phyloP scores from a whole-genome alignment of 371 early-diverging fungal genomes.

The Syncephalastrum racemosum region DNA sequence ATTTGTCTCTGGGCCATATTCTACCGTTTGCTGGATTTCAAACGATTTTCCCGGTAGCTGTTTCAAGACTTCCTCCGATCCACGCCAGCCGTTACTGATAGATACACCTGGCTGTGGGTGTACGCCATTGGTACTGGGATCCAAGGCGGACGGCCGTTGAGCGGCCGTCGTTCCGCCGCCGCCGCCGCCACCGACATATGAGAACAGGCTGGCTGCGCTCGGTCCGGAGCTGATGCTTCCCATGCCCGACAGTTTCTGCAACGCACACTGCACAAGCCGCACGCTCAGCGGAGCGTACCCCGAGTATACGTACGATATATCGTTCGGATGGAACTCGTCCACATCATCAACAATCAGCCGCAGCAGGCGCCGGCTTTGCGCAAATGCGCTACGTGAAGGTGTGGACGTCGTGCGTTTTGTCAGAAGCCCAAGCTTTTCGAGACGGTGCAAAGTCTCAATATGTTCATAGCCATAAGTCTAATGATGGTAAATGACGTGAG shows the following conservation, averaged over 20 bases:
- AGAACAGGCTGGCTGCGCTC: constrained; percentile 39
- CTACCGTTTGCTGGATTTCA: constrained; percentile 72
- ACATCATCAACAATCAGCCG: constrained; percentile 86
- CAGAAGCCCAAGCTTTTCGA: constrained; percentile 71
- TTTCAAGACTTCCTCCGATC: constrained; percentile 80
- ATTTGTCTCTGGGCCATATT: constrained; percentile 53
- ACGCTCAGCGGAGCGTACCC: constrained; percentile 93
- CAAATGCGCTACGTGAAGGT: constrained; percentile 48
- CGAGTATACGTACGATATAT: constrained; percentile 90
- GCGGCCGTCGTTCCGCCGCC: constrained; percentile 8
- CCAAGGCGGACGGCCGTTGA: not conserved
- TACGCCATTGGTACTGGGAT: not conserved
- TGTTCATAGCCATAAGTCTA: constrained; percentile 93
- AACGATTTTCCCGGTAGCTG: constrained; percentile 77
- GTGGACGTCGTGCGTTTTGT: constrained; percentile 43
- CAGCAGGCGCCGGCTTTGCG: constrained; percentile 68
- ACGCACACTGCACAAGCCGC: constrained; percentile 87
- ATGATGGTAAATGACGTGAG: not conserved
- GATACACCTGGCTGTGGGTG: constrained; percentile 4
- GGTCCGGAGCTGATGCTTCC: constrained; percentile 18
- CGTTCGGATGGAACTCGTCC: constrained; percentile 82
- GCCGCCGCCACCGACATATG: constrained; percentile 29
- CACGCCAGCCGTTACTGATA: constrained; percentile 70
- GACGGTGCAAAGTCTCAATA: constrained; percentile 75
- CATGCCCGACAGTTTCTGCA: constrained; percentile 37